These are phyloP conservation scores for Podospora comata DNA, from an alignment of 495 filamentous ascomycete genomes.

Conservation along the genomic window DNA sequence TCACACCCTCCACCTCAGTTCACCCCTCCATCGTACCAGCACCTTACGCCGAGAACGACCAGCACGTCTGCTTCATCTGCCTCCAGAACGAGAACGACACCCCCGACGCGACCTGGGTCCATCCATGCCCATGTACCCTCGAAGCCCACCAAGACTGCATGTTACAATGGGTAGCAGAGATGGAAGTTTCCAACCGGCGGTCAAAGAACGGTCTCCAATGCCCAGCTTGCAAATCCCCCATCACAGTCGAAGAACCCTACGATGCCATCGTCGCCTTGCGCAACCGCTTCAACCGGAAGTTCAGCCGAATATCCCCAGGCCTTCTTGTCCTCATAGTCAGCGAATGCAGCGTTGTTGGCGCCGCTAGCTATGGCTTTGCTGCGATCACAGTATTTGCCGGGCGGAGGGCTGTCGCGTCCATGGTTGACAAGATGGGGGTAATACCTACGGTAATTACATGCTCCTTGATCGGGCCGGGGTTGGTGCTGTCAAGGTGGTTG, in stretches of 20 bases:
- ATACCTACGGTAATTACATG: constrained; percentile 24
- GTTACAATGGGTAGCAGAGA: constrained; percentile 83
- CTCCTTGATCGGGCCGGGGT: constrained; percentile 38
- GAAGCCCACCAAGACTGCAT: constrained; percentile 89
- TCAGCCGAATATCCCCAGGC: constrained; percentile 56
- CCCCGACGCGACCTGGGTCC: constrained; percentile 70
- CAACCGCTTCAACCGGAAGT: constrained; percentile 52
- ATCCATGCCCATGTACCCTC: constrained; percentile 82
- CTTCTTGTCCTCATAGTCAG: constrained; percentile 55
- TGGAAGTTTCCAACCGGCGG: constrained; percentile 56
- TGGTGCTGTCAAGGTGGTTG: constrained; percentile 37
- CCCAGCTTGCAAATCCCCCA: constrained; percentile 82
- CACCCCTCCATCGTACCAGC: constrained; percentile 12
- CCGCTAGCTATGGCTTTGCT: constrained; percentile 38
- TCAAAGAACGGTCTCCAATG: constrained; percentile 65
- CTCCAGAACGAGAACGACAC: constrained; percentile 70
- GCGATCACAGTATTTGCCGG: constrained; percentile 41
- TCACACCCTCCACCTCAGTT: not conserved
- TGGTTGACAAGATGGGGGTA: constrained; percentile 12
- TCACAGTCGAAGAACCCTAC: constrained; percentile 67
- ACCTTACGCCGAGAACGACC: constrained; percentile 27
- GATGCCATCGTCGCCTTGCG: constrained; percentile 62
- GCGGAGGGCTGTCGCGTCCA: constrained; percentile 28
- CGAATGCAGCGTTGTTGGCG: constrained; percentile 48
- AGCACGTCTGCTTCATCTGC: constrained; percentile 90